These are phyloP conservation scores for Aphanocladium album DNA, from an alignment of 2,329 filamentous ascomycete species.

Conservation along the genomic window DNA sequence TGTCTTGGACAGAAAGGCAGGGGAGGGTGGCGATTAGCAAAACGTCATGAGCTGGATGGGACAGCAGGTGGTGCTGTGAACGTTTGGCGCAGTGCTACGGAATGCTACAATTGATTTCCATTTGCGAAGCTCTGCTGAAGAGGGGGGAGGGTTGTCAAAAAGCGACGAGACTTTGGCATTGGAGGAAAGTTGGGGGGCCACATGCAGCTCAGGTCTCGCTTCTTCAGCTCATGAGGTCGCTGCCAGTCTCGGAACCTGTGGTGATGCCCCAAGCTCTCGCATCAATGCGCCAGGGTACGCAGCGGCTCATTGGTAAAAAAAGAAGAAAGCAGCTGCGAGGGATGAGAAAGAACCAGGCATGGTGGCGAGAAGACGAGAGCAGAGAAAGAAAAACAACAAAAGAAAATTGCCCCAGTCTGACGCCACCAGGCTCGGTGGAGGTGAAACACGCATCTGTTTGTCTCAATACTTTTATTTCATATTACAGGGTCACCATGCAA, in stretches of 20 bases:
- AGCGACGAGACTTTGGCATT: too few relatives aligned
- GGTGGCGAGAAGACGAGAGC: background rate
- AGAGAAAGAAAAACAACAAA: background rate
- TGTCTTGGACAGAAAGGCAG: background rate
- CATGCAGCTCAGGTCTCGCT: background rate
- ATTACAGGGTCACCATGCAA: background rate
- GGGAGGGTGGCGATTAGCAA: background rate
- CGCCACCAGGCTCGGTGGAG: background rate
- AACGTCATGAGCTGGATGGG: too few relatives aligned
- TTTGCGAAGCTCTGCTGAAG: background rate
- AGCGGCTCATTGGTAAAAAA: background rate
- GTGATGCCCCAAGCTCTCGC: background rate
- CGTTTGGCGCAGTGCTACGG: background rate
- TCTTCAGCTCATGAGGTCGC: background rate
- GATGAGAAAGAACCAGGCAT: background rate
- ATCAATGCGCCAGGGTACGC: background rate
- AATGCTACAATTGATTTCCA: background rate
- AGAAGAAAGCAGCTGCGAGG: background rate
- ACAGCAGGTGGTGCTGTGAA: too few relatives aligned
- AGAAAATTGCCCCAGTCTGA: background rate
- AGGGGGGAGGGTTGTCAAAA: background rate
- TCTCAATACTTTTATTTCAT: background rate
- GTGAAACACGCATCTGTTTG: slow-evolving; percentile 4
- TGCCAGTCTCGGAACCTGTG: background rate
- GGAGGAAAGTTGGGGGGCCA: background rate